Percentiles rank a stretch among this genome's conserved stretches.
phyloP scores from a whole-genome alignment of 352 stramenopile species.

The Globisporangium carolinianum region DNA sequence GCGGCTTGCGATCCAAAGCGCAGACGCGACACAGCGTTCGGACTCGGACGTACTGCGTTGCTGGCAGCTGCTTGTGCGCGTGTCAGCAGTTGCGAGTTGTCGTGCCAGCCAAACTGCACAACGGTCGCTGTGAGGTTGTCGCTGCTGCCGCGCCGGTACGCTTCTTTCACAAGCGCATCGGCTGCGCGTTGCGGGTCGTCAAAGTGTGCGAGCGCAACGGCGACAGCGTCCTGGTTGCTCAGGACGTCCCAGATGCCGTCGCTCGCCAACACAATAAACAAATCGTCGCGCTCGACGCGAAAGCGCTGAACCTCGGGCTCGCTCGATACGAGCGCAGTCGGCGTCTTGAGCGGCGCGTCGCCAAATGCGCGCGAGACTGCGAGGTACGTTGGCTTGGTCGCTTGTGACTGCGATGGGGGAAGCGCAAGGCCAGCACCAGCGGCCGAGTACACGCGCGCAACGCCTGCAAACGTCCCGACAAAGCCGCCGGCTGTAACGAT shows the following conservation, averaged over 20 bases:
- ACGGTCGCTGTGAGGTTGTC: constrained; percentile 58
- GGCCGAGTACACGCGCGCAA: constrained; percentile 47
- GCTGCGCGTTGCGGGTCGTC: constrained; percentile 33
- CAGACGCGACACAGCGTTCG: too few species aligned
- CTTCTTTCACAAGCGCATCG: constrained; percentile 43
- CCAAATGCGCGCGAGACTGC: constrained; percentile 58
- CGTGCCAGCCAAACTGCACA: constrained; percentile 39
- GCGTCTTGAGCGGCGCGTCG: constrained; percentile 43
- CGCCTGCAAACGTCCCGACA: constrained; percentile 35
- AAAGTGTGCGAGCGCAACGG: constrained; percentile 35
- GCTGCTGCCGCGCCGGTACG: constrained; percentile 41
- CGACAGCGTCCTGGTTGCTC: constrained; percentile 48
- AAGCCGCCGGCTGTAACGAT: constrained; percentile 44
- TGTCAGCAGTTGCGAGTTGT: constrained; percentile 14
- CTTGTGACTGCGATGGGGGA: constrained; percentile 14
- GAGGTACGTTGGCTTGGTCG: constrained; percentile 26
- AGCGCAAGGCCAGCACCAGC: constrained; percentile 28
- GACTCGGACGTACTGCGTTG: background rate
- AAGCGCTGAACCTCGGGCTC: constrained; percentile 38
- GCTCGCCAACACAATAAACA: constrained; percentile 53
- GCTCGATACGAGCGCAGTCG: constrained; percentile 37
- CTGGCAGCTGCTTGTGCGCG: constrained; percentile 10
- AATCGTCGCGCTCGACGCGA: constrained; percentile 28
- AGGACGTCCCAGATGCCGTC: constrained; percentile 63
- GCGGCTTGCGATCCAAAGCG: background rate